Evolutionary conservation across 371 early-diverging fungal genomes (phyloP), one percentile per base, ranked within the genome.

Genomic region (Synchytrium microbalum): DNA sequence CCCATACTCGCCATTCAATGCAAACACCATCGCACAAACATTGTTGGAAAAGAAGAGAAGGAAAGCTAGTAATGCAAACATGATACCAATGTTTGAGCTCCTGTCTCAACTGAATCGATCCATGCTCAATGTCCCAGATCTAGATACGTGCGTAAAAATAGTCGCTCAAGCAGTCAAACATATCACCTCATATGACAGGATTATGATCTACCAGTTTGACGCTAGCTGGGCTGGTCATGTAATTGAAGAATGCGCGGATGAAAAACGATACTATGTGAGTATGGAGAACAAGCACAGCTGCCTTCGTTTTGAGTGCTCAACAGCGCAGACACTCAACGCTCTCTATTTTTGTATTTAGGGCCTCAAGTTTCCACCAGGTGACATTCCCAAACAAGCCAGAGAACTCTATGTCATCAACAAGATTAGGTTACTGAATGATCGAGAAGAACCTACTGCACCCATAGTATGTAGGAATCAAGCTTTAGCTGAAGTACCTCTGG

Each of bases 171-270:
- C 46, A 5, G 46, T 38, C 10, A 38, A 19, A 19, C 46, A 38
- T 19, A 38, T 38, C 5, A 38, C 46, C 10, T 10, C 10, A 10
- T 38, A 38, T 38, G 46, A 38, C 19, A 38, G 46, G 19, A 19
- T 38, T 19, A 38, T 38, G 46, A 19, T 38, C 10, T 55, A 55
- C 24, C 56, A 55, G 56, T 55, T 55, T 24, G 56, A 55, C 24
- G 8, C 23, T 8, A 28, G 8, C 8, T 55, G 8, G 13, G 5
- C 8, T 28, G 56, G 56, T 8, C 23, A 55, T 25, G 56, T 55
- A 13, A 28, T 55, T 13, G 56, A n/a, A 24, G 56, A 55, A 55
- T 8, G 13, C 56, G 25, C 25, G 24, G 56, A 55, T 24, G 25
- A 38, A 10, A 38, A 10, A 10, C 46, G 46, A 5, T 38, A 38